Percentiles rank a stretch among this genome's conserved stretches.
These are phyloP conservation scores for Saccharomycopsis schoenii DNA, from an alignment of 805 yeast genomes.

Conservation along the genomic window DNA sequence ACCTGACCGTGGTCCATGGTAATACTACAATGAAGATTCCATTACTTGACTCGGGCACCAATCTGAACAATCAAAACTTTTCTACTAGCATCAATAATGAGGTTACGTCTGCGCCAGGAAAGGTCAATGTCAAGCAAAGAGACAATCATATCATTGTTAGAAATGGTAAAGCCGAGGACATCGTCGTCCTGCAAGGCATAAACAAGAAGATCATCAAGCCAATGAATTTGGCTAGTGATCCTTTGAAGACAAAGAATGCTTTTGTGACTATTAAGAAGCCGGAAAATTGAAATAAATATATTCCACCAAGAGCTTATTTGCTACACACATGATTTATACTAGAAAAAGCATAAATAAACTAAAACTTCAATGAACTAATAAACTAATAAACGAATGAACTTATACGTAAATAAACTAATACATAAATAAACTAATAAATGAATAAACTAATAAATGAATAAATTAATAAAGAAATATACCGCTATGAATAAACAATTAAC, in stretches of 20 bases:
- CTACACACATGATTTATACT: no score
- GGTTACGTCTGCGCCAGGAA: not conserved
- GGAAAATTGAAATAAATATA: slow-evolving; percentile 18
- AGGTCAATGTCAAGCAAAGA: not conserved
- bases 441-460: no score
- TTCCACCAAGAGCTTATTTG: no score
- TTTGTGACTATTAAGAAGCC: slow-evolving; percentile 55
- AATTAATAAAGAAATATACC: no score
- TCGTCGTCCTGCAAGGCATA: not conserved
- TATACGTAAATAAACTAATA: no score
- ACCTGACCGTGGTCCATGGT: not conserved
- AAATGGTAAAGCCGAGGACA: slow-evolving; percentile 9
- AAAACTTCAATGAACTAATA: no score
- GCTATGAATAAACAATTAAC: no score
- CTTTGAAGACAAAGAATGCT: slow-evolving; percentile 51
- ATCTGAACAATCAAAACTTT: not conserved
- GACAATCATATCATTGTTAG: slow-evolving; percentile 4
- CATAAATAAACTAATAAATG: no score
- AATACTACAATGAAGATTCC: not conserved
- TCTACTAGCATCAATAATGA: not conserved
- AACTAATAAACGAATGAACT: no score
- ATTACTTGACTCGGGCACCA: not conserved
- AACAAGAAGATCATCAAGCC: slow-evolving; percentile 22
- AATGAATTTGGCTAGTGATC: slow-evolving; percentile 57
- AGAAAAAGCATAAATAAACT: no score